Conservation (phyloP, 2,329 filamentous ascomycete species). For the Colletotrichum echinochloae region DNA sequence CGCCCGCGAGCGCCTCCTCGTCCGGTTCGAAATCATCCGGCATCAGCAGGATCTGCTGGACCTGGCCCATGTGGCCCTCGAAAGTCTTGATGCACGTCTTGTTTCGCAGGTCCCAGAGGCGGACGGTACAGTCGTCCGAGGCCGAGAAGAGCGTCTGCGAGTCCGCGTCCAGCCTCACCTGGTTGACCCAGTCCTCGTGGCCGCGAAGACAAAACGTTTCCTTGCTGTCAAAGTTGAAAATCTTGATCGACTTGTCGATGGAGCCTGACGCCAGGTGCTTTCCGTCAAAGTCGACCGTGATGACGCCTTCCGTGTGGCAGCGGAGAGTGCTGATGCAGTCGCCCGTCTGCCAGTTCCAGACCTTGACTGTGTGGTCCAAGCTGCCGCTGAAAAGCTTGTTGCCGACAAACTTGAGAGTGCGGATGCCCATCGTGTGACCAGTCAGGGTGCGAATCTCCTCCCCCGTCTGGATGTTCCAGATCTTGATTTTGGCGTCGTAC, state of each 20-base stretch:
- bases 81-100: slow-evolving; percentile 80
- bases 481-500: slow-evolving; percentile 94
- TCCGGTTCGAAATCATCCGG: slow-evolving; percentile 92
- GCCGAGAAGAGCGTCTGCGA: slow-evolving; percentile 92
- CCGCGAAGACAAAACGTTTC: slow-evolving; percentile 83
- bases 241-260: slow-evolving; percentile 88
- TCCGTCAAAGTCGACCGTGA: slow-evolving; percentile 88
- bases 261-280: slow-evolving; percentile 90
- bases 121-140: slow-evolving; percentile 91
- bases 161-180: slow-evolving; percentile 85
- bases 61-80: slow-evolving; percentile 92
- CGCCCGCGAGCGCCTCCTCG: slow-evolving; percentile 64
- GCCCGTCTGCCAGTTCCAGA: slow-evolving; percentile 98
- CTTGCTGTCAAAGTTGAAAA: slow-evolving; percentile 92
- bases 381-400: slow-evolving; percentile 91
- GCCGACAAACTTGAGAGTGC: slow-evolving; percentile 93
- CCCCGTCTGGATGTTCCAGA: slow-evolving; percentile 94
- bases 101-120: slow-evolving; percentile 93
- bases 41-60: slow-evolving; percentile 89
- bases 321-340: slow-evolving; percentile 84
- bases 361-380: slow-evolving; percentile 86
- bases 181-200: slow-evolving; percentile 95
- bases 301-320: slow-evolving; percentile 84
- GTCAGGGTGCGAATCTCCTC: slow-evolving; percentile 85
- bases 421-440: slow-evolving; percentile 86